phyloP scores from a whole-genome alignment of 2,329 filamentous ascomycete species.

The Colletotrichum lini region DNA sequence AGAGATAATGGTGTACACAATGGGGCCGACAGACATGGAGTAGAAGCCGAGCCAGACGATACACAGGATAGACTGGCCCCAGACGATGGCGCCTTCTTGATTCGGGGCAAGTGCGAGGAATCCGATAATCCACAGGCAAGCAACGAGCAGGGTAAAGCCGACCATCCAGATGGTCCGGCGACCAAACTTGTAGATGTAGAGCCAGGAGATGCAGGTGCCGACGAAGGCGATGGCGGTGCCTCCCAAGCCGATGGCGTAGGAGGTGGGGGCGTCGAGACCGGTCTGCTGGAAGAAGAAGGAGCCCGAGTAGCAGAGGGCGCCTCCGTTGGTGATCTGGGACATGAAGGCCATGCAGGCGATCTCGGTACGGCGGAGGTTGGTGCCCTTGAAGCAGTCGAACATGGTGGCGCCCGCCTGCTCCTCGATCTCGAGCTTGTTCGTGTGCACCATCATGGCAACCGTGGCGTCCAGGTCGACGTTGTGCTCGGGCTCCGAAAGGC shows the following conservation, averaged over 20 bases:
- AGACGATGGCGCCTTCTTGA: slow-evolving; percentile 53
- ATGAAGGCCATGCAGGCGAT: slow-evolving; percentile 59
- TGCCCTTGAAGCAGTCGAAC: slow-evolving; percentile 63
- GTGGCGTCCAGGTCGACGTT: slow-evolving; percentile 55
- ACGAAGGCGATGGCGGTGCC: slow-evolving; percentile 60
- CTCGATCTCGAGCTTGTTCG: slow-evolving; percentile 61
- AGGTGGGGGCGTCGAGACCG: slow-evolving; percentile 54
- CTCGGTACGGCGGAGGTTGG: slow-evolving; percentile 62
- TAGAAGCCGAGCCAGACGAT: slow-evolving; percentile 62
- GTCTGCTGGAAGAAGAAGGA: slow-evolving; percentile 64
- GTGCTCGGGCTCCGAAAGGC: slow-evolving; percentile 50
- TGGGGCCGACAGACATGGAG: slow-evolving; percentile 60
- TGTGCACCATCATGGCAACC: slow-evolving; percentile 60
- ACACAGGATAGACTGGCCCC: slow-evolving; percentile 58
- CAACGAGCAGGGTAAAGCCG: slow-evolving; percentile 55
- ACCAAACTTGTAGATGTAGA: slow-evolving; percentile 58
- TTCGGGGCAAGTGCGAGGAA: slow-evolving; percentile 56
- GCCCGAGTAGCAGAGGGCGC: slow-evolving; percentile 57
- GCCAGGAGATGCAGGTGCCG: slow-evolving; percentile 60
- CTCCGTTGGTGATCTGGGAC: slow-evolving; percentile 59
- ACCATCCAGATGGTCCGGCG: slow-evolving; percentile 59
- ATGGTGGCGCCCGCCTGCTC: slow-evolving; percentile 57
- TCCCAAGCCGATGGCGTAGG: slow-evolving; percentile 59
- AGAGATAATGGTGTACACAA: slow-evolving; percentile 61
- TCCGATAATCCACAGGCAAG: slow-evolving; percentile 60